A percentile compares a stretch with the other conserved stretches of the same genome.
These are phyloP conservation scores for Candida boleticola DNA, from an alignment of 805 yeast genomes.

Conservation along the genomic window DNA sequence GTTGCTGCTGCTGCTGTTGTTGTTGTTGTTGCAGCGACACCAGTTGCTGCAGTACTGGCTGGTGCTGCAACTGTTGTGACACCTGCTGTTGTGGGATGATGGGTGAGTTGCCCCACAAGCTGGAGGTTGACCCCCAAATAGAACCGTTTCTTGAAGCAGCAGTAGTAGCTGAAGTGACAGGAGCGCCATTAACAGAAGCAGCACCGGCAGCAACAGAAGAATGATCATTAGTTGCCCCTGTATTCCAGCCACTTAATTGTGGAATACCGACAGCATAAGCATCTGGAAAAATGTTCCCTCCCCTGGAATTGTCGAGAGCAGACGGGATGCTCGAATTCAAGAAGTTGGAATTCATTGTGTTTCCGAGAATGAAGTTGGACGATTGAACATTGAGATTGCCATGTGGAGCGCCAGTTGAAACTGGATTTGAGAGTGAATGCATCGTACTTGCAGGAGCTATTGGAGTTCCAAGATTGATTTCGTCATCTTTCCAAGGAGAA, in stretches of 20 bases:
- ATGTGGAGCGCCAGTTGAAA: too few species aligned
- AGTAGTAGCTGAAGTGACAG: constrained; percentile 3
- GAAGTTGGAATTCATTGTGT: background rate
- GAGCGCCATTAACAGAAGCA: too few species aligned
- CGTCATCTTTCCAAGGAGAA: background rate
- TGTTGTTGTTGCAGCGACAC: background rate
- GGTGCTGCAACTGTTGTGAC: background rate
- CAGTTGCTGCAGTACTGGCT: background rate
- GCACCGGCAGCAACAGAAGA: too few species aligned
- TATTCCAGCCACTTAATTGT: constrained; percentile 1
- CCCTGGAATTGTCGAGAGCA: background rate
- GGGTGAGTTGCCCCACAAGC: constrained; percentile 1
- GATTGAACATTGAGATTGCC: too few species aligned
- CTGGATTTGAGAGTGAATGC: too few species aligned
- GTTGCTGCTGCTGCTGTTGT: constrained; percentile 9
- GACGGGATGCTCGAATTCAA: constrained; percentile 1
- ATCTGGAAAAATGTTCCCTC: background rate
- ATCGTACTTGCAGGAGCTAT: too few species aligned
- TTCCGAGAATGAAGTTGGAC: background rate
- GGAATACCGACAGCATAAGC: background rate
- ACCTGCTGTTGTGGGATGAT: background rate
- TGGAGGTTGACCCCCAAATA: constrained; percentile 27
- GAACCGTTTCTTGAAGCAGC: constrained; percentile 22
- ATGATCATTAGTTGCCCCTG: background rate
- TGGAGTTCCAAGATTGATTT: background rate